These are phyloP conservation scores for Pichia cephalocereana DNA, from an alignment of 805 yeast genomes.

Conservation along the genomic window DNA sequence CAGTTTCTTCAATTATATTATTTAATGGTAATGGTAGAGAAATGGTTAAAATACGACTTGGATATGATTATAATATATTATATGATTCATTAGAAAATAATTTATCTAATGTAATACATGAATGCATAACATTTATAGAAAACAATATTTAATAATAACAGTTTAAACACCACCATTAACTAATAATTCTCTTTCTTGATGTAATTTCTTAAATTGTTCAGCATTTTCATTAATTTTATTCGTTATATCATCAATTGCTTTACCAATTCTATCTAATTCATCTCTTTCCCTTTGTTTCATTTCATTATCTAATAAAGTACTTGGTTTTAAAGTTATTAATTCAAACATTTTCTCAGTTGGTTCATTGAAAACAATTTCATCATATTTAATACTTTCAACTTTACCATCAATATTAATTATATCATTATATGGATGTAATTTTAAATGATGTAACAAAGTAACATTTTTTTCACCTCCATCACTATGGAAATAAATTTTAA, in stretches of 20 bases:
- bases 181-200: constrained; percentile 21
- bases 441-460: constrained; percentile 78
- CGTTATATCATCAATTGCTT: constrained; percentile 22
- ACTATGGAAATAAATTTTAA: constrained; percentile 77
- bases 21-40: constrained; percentile 19
- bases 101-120: constrained; percentile 11
- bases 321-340: constrained; percentile 58
- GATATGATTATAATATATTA: constrained; percentile 18
- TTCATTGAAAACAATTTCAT: constrained; percentile 89
- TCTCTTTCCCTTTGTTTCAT: constrained; percentile 50
- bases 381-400: constrained; percentile 61
- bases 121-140: constrained; percentile 4
- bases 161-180: not conserved
- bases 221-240: constrained; percentile 18
- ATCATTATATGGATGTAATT: constrained; percentile 75
- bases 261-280: constrained; percentile 48
- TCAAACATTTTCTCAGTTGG: constrained; percentile 89
- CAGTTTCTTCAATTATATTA: constrained; percentile 22
- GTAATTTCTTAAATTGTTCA: constrained; percentile 21
- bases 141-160: not conserved
- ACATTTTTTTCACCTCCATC: constrained; percentile 85
- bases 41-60: constrained; percentile 16
- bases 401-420: constrained; percentile 21
- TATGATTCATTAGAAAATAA: constrained; percentile 11
- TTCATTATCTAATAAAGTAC: constrained; percentile 35